These are phyloP conservation scores for Tulasnella sp. DNA, from an alignment of 768 basidiomycete species.

Conservation along the genomic window DNA sequence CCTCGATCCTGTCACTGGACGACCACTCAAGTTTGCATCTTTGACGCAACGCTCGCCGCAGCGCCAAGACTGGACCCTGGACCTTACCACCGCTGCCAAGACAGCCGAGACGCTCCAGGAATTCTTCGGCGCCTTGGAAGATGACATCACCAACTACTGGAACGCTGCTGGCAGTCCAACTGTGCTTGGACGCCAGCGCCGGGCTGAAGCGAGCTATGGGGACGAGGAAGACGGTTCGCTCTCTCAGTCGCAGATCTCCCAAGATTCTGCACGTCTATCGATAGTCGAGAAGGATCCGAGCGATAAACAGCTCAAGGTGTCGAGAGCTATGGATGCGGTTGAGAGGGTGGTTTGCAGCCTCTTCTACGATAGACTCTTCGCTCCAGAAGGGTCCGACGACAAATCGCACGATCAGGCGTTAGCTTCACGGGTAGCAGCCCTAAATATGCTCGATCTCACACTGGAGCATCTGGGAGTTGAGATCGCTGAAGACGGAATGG, in stretches of 20 bases:
- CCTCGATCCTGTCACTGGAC: background rate
- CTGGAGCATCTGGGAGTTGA: conserved; percentile 85
- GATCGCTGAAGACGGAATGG: conserved; percentile 38
- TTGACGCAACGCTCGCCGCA: background rate
- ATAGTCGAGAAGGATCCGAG: conserved; percentile 22
- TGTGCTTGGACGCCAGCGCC: background rate
- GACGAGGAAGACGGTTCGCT: conserved; percentile 3
- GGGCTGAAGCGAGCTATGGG: background rate
- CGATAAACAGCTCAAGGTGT: conserved; percentile 28
- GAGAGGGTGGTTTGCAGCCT: conserved; percentile 59
- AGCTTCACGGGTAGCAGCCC: conserved; percentile 76
- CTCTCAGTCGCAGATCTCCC: too few relatives aligned
- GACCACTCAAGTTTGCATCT: background rate
- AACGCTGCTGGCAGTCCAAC: conserved; percentile 30
- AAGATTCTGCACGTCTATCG: background rate
- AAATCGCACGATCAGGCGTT: conserved; percentile 82
- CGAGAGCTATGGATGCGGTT: conserved; percentile 55
- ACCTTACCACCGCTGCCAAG: conserved; percentile 28
- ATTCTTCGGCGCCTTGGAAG: conserved; percentile 57
- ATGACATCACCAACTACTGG: conserved; percentile 37
- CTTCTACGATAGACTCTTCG: conserved; percentile 86
- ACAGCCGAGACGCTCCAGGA: conserved; percentile 48
- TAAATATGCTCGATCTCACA: conserved; percentile 82
- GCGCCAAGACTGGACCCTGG: conserved; percentile 5
- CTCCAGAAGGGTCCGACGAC: conserved; percentile 64